A percentile compares a stretch with the other conserved stretches of the same genome.
Evolutionary conservation across 2,329 filamentous ascomycete species (phyloP).

Genomic region (Rachicladosporium sp.): DNA sequence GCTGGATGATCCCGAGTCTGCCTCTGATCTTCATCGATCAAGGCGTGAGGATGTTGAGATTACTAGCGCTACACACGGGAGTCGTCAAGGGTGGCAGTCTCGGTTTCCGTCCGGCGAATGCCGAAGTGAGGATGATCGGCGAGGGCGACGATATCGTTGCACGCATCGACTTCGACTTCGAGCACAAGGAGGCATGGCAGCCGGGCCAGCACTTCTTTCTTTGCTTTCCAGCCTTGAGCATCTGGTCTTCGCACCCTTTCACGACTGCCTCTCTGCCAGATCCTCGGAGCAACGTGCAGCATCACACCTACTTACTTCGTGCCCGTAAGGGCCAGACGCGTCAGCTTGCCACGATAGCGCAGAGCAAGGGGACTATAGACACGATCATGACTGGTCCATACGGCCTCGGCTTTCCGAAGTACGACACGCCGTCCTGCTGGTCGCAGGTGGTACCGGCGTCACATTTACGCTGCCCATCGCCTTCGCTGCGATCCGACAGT

Average conservation of each 20-base stretch:
- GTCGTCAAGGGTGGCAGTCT: slow-evolving; percentile 16
- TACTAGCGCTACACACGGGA: slow-evolving; percentile 42
- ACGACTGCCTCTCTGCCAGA: slow-evolving; percentile 45
- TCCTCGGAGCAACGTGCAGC: slow-evolving; percentile 15
- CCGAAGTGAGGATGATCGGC: slow-evolving; percentile 15
- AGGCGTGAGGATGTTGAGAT: slow-evolving; percentile 44
- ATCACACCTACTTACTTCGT: slow-evolving; percentile 26
- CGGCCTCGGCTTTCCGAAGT: slow-evolving; percentile 25
- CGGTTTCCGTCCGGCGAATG: slow-evolving; percentile 44
- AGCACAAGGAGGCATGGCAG: slow-evolving; percentile 44
- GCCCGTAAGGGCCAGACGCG: slow-evolving; percentile 43
- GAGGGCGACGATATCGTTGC: slow-evolving; percentile 23
- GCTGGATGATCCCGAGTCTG: slow-evolving; percentile 56
- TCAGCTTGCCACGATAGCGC: slow-evolving; percentile 36
- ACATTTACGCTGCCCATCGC: slow-evolving; percentile 44
- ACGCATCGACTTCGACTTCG: slow-evolving; percentile 54
- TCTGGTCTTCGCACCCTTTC: slow-evolving; percentile 65
- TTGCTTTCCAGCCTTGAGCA: slow-evolving; percentile 51
- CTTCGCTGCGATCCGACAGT: slow-evolving; percentile 29
- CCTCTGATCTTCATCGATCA: slow-evolving; percentile 55
- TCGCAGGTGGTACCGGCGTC: slow-evolving; percentile 47
- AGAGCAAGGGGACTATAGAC: slow-evolving; percentile 23
- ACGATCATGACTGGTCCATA: slow-evolving; percentile 54
- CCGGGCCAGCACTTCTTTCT: slow-evolving; percentile 62
- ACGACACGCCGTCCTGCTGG: slow-evolving; percentile 10